Evolutionary conservation across 495 filamentous ascomycete species (phyloP).

Genomic region (Tuber magnatum): DNA sequence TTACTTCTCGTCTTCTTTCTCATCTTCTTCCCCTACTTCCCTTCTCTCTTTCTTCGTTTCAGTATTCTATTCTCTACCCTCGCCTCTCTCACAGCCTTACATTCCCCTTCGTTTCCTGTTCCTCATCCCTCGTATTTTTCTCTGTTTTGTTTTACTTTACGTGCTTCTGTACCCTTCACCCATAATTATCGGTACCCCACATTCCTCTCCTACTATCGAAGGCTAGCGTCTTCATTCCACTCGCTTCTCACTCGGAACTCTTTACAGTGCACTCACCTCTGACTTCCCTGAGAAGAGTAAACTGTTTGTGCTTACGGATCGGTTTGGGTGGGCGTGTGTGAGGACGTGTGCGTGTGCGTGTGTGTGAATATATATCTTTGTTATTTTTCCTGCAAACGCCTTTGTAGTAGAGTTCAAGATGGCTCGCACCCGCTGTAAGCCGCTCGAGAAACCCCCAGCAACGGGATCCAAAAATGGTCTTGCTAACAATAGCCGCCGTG

Average conservation of each 20-base stretch:
- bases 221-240: neutral
- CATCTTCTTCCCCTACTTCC: slow-evolving; percentile 14
- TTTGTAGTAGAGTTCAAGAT: slow-evolving; percentile 14
- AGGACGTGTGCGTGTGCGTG: neutral
- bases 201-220: slow-evolving; percentile 6
- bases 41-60: slow-evolving; percentile 6
- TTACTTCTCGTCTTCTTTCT: slow-evolving; percentile 17
- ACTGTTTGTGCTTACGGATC: neutral
- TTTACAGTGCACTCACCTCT: neutral
- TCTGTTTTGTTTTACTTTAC: slow-evolving; percentile 19
- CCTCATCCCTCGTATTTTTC: slow-evolving; percentile 20
- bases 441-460: neutral
- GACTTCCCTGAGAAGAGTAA: neutral
- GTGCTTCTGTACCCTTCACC: slow-evolving; percentile 10
- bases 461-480: slow-evolving; percentile 24
- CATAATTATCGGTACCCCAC: slow-evolving; percentile 13
- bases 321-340: neutral
- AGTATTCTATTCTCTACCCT: slow-evolving; percentile 16
- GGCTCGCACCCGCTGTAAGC: slow-evolving; percentile 40
- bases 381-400: slow-evolving; percentile 11
- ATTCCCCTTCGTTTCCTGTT: slow-evolving; percentile 5
- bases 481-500: slow-evolving; percentile 10
- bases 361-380: slow-evolving; percentile 22
- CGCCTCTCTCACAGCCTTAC: neutral
- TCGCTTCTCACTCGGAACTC: neutral